phyloP scores from a whole-genome alignment of 441 rosid species.

The Euphorbia schlechtendalii region DNA sequence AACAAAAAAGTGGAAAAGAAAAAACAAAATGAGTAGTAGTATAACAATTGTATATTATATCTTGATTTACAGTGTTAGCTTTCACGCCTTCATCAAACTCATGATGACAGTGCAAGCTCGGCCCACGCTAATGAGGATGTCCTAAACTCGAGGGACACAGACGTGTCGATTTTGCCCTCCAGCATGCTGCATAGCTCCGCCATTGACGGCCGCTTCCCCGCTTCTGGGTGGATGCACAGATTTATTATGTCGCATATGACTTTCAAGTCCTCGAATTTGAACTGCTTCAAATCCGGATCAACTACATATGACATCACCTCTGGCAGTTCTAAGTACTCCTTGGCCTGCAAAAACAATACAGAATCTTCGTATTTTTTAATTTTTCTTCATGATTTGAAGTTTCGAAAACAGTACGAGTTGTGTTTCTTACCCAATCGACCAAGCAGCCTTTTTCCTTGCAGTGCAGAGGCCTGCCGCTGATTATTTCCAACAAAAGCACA shows the following conservation, averaged over 20 bases:
- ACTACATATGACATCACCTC: slow-evolving; percentile 76
- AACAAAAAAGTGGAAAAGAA: background rate
- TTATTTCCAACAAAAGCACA: slow-evolving; percentile 69
- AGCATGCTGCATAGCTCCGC: slow-evolving; percentile 48
- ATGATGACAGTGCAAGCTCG: slow-evolving; percentile 80
- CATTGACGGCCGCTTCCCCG: slow-evolving; percentile 56
- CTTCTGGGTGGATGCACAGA: slow-evolving; percentile 56
- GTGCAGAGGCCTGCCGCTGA: slow-evolving; percentile 84
- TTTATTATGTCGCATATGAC: slow-evolving; percentile 70
- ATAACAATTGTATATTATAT: slow-evolving; percentile 27
- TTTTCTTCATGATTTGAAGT: background rate
- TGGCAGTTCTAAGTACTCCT: slow-evolving; percentile 76
- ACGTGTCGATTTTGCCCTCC: slow-evolving; percentile 72
- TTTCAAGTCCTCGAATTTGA: slow-evolving; percentile 65
- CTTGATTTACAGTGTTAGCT: slow-evolving; percentile 45
- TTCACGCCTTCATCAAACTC: slow-evolving; percentile 19
- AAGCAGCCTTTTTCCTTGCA: slow-evolving; percentile 82
- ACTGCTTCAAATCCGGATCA: slow-evolving; percentile 90
- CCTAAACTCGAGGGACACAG: slow-evolving; percentile 62
- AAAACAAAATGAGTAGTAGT: background rate
- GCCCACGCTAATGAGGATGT: slow-evolving; percentile 32
- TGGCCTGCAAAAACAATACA: slow-evolving; percentile 54
- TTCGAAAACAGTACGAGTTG: background rate
- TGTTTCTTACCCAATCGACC: slow-evolving; percentile 72
- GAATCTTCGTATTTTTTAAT: background rate